Percentiles rank a stretch among this genome's conserved stretches.
Conservation (phyloP, 352 stramenopile species). For the Globisporangium perplexum region DNA sequence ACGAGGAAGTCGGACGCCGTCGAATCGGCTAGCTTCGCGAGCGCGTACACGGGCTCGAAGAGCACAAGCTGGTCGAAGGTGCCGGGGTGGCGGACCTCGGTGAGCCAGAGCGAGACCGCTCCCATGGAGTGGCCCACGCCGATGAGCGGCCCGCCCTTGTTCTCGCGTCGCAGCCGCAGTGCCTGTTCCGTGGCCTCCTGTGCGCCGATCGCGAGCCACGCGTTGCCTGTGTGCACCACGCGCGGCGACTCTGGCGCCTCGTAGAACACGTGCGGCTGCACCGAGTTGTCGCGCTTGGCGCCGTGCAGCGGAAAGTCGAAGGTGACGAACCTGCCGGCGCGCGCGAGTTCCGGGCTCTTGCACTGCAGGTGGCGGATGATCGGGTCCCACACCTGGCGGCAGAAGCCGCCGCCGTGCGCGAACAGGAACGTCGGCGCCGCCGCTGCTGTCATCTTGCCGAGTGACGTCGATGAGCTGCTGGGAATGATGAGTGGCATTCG, state of each 20-base stretch:
- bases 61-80: constrained; percentile 37
- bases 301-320: constrained; percentile 42
- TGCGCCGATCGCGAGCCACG: constrained; percentile 11
- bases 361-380: constrained; percentile 29
- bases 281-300: constrained; percentile 27
- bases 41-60: constrained; percentile 36
- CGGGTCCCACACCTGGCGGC: constrained; percentile 38
- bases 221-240: constrained; percentile 33
- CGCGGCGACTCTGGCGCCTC: constrained; percentile 11
- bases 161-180: constrained; percentile 4
- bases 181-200: constrained; percentile 12
- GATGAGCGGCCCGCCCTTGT: constrained; percentile 23
- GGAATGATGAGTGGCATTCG: neutral
- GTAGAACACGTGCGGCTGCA: constrained; percentile 10
- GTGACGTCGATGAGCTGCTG: neutral
- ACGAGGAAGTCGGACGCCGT: constrained; percentile 27
- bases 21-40: constrained; percentile 2
- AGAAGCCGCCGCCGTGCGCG: constrained; percentile 45
- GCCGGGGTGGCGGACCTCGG: constrained; percentile 24
- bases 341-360: constrained; percentile 19
- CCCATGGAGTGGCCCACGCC: constrained; percentile 51
- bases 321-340: constrained; percentile 12
- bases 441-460: neutral
- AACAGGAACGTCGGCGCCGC: constrained; percentile 24
- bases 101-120: constrained; percentile 28